Evolutionary conservation across 345 rosid species (phyloP).

Genomic region (Anacardium occidentale): DNA sequence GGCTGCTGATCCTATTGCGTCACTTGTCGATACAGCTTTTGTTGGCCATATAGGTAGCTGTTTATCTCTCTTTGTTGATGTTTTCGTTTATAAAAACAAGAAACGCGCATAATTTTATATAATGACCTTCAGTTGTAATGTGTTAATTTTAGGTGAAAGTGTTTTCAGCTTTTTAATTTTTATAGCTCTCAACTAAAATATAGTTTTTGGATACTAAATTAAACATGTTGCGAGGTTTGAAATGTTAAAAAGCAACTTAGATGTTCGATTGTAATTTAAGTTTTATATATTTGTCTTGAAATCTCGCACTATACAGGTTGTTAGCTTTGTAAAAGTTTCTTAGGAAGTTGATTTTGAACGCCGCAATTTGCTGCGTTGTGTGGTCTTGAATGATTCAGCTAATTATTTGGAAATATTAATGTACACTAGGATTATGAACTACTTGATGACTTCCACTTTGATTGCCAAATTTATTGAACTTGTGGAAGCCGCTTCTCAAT

Average conservation of each 20-base stretch:
- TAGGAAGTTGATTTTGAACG: neutral
- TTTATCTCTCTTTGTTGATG: neutral
- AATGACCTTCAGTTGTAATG: too few species aligned
- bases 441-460: neutral
- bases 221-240: too few species aligned
- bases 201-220: too few species aligned
- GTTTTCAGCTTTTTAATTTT: neutral
- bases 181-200: too few species aligned
- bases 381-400: neutral
- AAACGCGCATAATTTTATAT: too few species aligned
- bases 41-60: slow-evolving; percentile 81
- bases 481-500: too few species aligned
- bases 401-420: neutral
- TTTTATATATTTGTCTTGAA: too few species aligned
- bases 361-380: neutral
- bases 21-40: slow-evolving; percentile 82
- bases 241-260: too few species aligned
- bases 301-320: too few species aligned
- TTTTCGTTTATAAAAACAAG: too few species aligned
- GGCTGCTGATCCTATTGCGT: slow-evolving; percentile 90
- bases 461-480: neutral
- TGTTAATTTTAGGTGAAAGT: too few species aligned
- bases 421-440: neutral
- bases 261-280: too few species aligned
- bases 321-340: neutral